Conservation (phyloP, 495 filamentous ascomycete species). For the Durotheca rogersii region DNA sequence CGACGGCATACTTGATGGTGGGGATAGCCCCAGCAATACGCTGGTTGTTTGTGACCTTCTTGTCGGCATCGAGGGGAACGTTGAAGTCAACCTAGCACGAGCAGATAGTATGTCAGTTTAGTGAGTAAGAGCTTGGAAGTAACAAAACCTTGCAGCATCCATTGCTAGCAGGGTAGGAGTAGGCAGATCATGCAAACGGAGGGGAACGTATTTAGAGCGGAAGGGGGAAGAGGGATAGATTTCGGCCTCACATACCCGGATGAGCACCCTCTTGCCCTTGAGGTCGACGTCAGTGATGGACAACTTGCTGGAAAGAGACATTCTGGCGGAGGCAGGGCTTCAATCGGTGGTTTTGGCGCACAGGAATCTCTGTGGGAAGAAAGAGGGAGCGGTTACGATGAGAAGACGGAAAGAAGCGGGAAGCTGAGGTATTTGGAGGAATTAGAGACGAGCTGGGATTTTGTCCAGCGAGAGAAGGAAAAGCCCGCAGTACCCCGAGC, state of each 20-base stretch:
- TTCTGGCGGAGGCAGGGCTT: conserved; percentile 46
- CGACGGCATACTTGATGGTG: conserved; percentile 96
- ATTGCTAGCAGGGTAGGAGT: no score
- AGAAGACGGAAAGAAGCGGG: no score
- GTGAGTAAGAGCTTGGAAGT: no score
- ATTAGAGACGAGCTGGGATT: no score
- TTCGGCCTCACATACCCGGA: conserved; percentile 70
- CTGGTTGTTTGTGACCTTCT: conserved; percentile 96
- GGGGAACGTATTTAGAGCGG: neutral
- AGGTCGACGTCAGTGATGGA: conserved; percentile 93
- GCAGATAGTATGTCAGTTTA: no score
- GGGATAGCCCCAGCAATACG: conserved; percentile 96
- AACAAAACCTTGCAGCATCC: no score
- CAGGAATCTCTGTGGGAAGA: neutral
- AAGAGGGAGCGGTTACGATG: conserved; percentile 1
- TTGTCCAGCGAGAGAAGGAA: no score
- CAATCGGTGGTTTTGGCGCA: conserved; percentile 11
- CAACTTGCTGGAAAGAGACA: conserved; percentile 99
- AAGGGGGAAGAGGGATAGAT: no score
- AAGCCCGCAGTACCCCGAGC: conserved; percentile 26
- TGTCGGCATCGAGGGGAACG: conserved; percentile 86
- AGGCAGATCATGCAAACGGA: neutral
- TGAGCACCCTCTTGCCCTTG: conserved; percentile 96
- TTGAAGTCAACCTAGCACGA: conserved; percentile 92
- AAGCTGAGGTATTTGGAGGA: conserved; percentile 27